Conservation (phyloP, 495 filamentous ascomycete genomes). For the Neurospora sp. region DNA sequence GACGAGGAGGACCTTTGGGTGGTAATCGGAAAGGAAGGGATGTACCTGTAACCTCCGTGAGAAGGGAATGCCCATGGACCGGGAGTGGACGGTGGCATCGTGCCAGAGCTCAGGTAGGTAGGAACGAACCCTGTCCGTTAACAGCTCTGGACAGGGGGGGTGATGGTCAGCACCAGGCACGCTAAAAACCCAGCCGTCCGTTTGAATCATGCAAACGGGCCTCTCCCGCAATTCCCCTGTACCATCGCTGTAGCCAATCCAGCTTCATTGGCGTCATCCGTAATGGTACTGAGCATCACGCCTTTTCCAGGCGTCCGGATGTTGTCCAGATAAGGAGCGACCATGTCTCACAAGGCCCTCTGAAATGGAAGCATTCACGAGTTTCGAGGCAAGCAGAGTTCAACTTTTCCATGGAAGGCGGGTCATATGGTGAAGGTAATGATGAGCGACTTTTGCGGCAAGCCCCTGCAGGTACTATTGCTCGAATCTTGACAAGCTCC, state of each 20-base stretch:
- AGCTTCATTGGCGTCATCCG: neutral
- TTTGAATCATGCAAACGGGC: neutral
- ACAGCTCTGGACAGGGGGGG: neutral
- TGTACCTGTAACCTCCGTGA: neutral
- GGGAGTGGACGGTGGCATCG: constrained; percentile 6
- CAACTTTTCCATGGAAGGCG: neutral
- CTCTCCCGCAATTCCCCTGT: neutral
- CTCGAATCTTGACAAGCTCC: neutral
- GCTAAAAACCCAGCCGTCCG: constrained; percentile 2
- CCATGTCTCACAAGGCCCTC: neutral
- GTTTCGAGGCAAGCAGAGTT: neutral
- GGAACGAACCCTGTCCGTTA: constrained; percentile 3
- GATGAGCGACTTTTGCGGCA: neutral
- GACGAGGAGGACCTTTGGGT: constrained; percentile 1
- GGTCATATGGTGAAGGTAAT: neutral
- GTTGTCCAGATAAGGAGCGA: neutral
- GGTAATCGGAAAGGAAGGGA: neutral
- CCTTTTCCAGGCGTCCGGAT: neutral
- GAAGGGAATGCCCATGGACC: neutral
- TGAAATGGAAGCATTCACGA: neutral
- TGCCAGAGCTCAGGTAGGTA: constrained; percentile 5
- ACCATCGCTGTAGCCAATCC: neutral
- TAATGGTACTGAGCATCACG: neutral
- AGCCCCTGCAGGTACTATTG: neutral
- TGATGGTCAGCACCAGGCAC: neutral